Base-by-base conservation (phyloP, 2,329 filamentous ascomycete species). In the Fusarium miscanthi region DNA sequence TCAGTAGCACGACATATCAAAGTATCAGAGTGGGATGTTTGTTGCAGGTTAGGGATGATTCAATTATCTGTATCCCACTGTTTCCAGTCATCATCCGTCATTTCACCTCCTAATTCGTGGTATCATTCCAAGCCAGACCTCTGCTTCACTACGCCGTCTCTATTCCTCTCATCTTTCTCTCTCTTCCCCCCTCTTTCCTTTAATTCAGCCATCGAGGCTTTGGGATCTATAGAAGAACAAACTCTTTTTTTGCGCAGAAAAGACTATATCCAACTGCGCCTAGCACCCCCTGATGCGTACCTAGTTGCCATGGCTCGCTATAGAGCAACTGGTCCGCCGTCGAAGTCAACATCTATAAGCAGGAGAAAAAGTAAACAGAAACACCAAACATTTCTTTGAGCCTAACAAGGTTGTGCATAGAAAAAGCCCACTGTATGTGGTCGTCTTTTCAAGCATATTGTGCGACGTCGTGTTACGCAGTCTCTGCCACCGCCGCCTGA, bases 401-500 rank as follows among this genome's bases (percentile, higher is more conserved):
- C 66, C 57, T 61, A 17, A 49, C 33, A 37, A 41, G 37, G 54
- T 27, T 42, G 42, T 31, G n/a, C n/a, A 31, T 19, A 56, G 30
- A 41, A 16, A 30, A 25, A 19, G 38, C 23, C 21, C 27, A 59
- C n/a, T 46, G n/a, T 35, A 23, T 40, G 17, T 30, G 33, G 25
- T 31, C 19, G 37, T 49, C 38, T 52, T 38, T 51, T 54, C 43
- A 25, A 41, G 19, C 49, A 52, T 43, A 5, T 41, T 43, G 52
- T 56, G 42, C 16, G 60, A 57, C 66, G 16, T 40, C 56, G 45
- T 46, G 59, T 70, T 58, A 77, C 53, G 75, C 27, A 9, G 72
- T 72, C 49, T 77, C 76, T 57, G 80, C 80, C 43, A 82, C 78
- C 12, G 77, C 81, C 13, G 79, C 80, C 57, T 82, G 81, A 3